A percentile compares a stretch with the other conserved stretches of the same genome.
Evolutionary conservation across 768 basidiomycete genomes (phyloP).

Genomic region (Trametes villosa): DNA sequence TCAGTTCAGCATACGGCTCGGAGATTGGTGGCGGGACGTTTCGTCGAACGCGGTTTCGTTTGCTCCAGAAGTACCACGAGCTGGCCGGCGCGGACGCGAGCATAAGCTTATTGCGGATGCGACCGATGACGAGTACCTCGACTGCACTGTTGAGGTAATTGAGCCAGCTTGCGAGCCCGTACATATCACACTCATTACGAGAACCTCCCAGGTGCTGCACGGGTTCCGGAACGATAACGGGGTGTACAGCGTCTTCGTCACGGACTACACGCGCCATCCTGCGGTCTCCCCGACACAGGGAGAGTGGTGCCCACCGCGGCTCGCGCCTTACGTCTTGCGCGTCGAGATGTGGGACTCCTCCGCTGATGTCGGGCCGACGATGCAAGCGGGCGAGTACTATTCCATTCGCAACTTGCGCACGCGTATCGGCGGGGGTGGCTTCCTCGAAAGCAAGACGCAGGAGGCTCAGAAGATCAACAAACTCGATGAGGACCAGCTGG

Average conservation of each 20-base stretch:
- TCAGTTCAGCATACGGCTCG: constrained; percentile 28
- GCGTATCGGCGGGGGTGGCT: constrained; percentile 41
- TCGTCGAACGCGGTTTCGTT: constrained; percentile 4
- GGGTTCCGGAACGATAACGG: constrained; percentile 43
- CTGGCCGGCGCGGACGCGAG: not conserved
- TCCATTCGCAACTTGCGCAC: constrained; percentile 57
- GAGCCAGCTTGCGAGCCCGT: not conserved
- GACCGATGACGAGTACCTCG: constrained; percentile 29
- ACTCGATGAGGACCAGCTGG: constrained; percentile 46
- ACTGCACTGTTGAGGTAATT: constrained; percentile 51
- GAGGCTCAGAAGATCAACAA: constrained; percentile 51
- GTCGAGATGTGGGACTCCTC: constrained; percentile 66
- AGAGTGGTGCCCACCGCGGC: constrained; percentile 50
- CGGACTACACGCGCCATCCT: constrained; percentile 62
- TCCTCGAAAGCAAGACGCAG: constrained; percentile 57
- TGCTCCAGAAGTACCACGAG: not conserved
- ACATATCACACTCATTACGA: not conserved
- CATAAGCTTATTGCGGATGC: constrained; percentile 33
- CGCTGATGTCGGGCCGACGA: constrained; percentile 41
- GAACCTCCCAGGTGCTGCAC: constrained; percentile 49
- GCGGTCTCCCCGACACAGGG: constrained; percentile 39
- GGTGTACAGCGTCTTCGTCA: constrained; percentile 59
- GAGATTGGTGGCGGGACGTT: constrained; percentile 35
- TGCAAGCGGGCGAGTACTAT: constrained; percentile 57
- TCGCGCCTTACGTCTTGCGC: constrained; percentile 51